Base-by-base conservation (phyloP, 768 basidiomycete species). In the Mrakia frigida region DNA sequence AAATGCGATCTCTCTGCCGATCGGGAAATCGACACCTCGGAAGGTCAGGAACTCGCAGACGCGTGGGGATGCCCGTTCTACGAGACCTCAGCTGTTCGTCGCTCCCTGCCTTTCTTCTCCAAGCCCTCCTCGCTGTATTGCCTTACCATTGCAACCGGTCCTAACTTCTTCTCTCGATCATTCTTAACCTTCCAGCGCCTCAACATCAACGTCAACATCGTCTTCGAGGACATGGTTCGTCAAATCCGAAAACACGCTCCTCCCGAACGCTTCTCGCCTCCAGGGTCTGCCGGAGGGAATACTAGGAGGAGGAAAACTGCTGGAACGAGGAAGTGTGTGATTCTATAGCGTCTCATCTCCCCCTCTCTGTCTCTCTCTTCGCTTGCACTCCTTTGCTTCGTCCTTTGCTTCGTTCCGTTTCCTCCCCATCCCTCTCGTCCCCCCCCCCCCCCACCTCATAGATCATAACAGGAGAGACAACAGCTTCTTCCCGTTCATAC, bases 121-220 rank as follows among this genome's bases (percentile, higher is more conserved):
- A n/a, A 53, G 18, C 25, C 18, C 46, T 59, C 18, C n/a, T 37
- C 7, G 3, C 52, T n/a, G n/a, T n/a, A n/a, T n/a, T n/a, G n/a
- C n/a, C n/a, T n/a, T n/a, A n/a, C n/a, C n/a, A n/a, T n/a, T n/a
- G n/a, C n/a, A n/a, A n/a, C n/a, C n/a, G n/a, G n/a, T n/a, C n/a
- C n/a, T n/a, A n/a, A n/a, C n/a, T 28, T 73, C 31, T 28, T 28
- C 28, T 72, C 46, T 46, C 52, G 1, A 4, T 71, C 43, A 1
- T 1, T 73, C 35, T 67, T 11, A 2, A 10, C 35, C 18, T 37
- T 13, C 9, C 23, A 74, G 63, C 63, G 65, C 9, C 23, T 41
- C 31, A 70, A 75, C 74, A 39, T 75, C 74, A 75, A 75, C 33
- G 67, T 75, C 52, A 43, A 37, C 46, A 53, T 68, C 21, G 50